phyloP scores from a whole-genome alignment of 1,284 basidiomycete species.

The Sanghuangporus baumii region DNA sequence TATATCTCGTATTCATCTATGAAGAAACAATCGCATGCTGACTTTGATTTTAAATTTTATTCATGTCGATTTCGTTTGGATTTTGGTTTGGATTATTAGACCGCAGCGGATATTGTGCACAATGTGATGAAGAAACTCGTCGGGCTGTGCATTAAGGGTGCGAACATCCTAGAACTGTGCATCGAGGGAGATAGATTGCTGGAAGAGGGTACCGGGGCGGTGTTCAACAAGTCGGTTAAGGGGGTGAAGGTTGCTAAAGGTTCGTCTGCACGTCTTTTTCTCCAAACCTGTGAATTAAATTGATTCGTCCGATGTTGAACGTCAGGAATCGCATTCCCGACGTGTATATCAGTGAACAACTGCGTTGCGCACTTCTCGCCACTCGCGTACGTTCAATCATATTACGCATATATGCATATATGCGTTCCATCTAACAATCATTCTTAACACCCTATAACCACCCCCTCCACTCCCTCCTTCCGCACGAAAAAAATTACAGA shows the following conservation, averaged over 20 bases:
- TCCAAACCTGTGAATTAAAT: background rate
- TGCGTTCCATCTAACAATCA: background rate
- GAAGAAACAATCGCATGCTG: constrained; percentile 15
- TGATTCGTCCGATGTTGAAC: background rate
- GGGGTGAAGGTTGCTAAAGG: constrained; percentile 86
- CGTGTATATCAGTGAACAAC: constrained; percentile 90
- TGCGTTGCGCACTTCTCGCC: constrained; percentile 79
- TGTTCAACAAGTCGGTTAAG: constrained; percentile 89
- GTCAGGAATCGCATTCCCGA: constrained; percentile 92
- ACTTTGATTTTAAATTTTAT: background rate
- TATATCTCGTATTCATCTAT: background rate
- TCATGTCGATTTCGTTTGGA: background rate
- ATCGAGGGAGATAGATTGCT: constrained; percentile 90
- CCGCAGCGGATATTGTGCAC: constrained; percentile 86
- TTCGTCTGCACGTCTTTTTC: constrained; percentile 29
- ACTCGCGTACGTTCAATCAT: constrained; percentile 48
- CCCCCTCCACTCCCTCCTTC: background rate
- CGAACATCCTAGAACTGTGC: constrained; percentile 88
- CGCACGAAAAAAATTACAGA: constrained; percentile 31
- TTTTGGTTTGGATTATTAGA: constrained; percentile 37
- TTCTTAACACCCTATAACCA: background rate
- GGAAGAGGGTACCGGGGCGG: constrained; percentile 76
- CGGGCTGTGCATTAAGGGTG: constrained; percentile 70
- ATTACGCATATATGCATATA: constrained; percentile 12
- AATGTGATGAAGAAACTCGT: constrained; percentile 85